Conservation (phyloP, 441 rosid genomes). For the Mallotus japonicus region DNA sequence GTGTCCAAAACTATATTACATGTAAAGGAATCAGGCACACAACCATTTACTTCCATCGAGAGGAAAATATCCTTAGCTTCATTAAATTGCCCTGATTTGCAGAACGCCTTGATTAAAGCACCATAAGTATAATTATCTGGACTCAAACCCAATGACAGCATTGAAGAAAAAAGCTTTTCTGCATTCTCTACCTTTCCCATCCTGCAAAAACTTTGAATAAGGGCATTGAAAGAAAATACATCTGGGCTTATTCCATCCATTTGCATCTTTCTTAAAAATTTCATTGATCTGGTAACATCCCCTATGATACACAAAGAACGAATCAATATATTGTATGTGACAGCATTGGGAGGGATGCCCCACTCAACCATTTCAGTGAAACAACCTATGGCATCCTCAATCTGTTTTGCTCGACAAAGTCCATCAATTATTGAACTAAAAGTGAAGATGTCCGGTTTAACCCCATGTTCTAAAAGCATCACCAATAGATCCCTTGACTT, state of each 20-base stretch:
- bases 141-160: slow-evolving; percentile 51
- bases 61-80: slow-evolving; percentile 58
- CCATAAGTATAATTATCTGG: slow-evolving; percentile 62
- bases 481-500: slow-evolving; percentile 42
- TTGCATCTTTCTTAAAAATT: slow-evolving; percentile 54
- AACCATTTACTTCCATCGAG: slow-evolving; percentile 58
- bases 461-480: slow-evolving; percentile 56
- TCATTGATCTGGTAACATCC: slow-evolving; percentile 50
- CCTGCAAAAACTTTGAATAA: slow-evolving; percentile 60
- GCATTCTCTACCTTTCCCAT: slow-evolving; percentile 54
- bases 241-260: slow-evolving; percentile 58
- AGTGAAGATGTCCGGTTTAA: slow-evolving; percentile 69
- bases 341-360: slow-evolving; percentile 66
- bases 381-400: slow-evolving; percentile 77
- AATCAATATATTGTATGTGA: slow-evolving; percentile 63
- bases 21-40: slow-evolving; percentile 55
- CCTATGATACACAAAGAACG: slow-evolving; percentile 52
- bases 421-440: slow-evolving; percentile 72
- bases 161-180: slow-evolving; percentile 46
- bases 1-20: slow-evolving; percentile 40
- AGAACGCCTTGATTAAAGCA: slow-evolving; percentile 49
- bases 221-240: slow-evolving; percentile 54
- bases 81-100: slow-evolving; percentile 45
- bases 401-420: slow-evolving; percentile 55
- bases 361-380: slow-evolving; percentile 75